Percentiles rank a stretch among this genome's conserved stretches.
Conservation (phyloP, 1,284 basidiomycete genomes). For the Pseudozyma hubeiensis region DNA sequence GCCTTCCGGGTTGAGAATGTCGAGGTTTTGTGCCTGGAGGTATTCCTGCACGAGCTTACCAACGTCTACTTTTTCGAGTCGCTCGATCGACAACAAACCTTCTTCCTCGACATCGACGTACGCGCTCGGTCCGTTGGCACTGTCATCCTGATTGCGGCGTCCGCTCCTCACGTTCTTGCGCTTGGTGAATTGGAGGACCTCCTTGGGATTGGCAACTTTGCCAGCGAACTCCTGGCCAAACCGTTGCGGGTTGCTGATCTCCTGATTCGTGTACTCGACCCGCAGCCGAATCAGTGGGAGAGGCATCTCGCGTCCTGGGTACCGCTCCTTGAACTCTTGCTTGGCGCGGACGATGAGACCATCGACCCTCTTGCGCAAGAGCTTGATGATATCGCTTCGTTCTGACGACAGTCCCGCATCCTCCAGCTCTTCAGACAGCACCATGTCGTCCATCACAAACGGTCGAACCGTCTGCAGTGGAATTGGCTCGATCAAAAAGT, state of each 20-base stretch:
- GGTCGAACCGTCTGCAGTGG: constrained; percentile 91
- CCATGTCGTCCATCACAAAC: constrained; percentile 89
- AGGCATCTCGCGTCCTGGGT: constrained; percentile 34
- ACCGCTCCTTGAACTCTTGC: constrained; percentile 81
- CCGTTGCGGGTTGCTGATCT: constrained; percentile 82
- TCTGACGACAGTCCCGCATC: constrained; percentile 43
- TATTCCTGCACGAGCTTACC: constrained; percentile 59
- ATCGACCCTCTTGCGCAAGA: constrained; percentile 51
- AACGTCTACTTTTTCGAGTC: constrained; percentile 59
- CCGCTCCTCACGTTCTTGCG: constrained; percentile 73
- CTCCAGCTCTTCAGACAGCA: constrained; percentile 75
- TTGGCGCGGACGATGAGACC: constrained; percentile 81
- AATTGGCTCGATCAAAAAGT: constrained; percentile 86
- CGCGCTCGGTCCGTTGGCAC: constrained; percentile 11
- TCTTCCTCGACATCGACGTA: constrained; percentile 46
- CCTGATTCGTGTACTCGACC: constrained; percentile 68
- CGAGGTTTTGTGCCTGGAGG: constrained; percentile 58
- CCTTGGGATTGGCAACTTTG: constrained; percentile 90
- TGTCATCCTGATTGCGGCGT: constrained; percentile 13
- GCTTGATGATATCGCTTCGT: constrained; percentile 52
- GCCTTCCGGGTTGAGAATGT: constrained; percentile 58
- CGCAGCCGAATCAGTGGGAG: constrained; percentile 87
- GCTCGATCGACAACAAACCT: constrained; percentile 54
- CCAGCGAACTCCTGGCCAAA: constrained; percentile 96
- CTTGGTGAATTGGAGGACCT: constrained; percentile 87